Percentiles rank a stretch among this genome's conserved stretches.
Conservation (phyloP, 805 yeast species). For the Wickerhamiella musiphila region DNA sequence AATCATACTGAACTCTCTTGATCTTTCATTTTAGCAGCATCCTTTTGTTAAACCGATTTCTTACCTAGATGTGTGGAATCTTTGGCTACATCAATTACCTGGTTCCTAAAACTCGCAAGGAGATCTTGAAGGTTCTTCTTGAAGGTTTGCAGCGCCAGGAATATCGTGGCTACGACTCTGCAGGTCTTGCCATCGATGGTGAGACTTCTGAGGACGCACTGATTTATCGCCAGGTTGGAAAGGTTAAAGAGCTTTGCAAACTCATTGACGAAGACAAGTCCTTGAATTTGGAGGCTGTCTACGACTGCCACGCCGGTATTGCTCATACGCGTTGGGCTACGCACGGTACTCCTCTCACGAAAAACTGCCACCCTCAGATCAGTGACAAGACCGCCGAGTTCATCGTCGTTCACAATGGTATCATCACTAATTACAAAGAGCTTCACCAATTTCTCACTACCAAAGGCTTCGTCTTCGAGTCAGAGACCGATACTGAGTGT, state of each 20-base stretch:
- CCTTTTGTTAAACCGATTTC: background rate
- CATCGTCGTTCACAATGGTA: slow-evolving; percentile 92
- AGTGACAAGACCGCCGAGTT: slow-evolving; percentile 74
- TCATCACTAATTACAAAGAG: slow-evolving; percentile 88
- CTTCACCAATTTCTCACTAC: slow-evolving; percentile 62
- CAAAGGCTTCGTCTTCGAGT: slow-evolving; percentile 70
- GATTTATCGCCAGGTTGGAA: slow-evolving; percentile 76
- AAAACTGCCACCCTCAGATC: slow-evolving; percentile 91
- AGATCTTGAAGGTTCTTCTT: slow-evolving; percentile 71
- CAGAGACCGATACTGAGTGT: slow-evolving; percentile 95
- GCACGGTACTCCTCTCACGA: slow-evolving; percentile 78
- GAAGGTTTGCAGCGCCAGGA: slow-evolving; percentile 66
- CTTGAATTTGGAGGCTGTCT: slow-evolving; percentile 33
- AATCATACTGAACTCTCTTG: background rate
- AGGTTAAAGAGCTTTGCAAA: slow-evolving; percentile 67
- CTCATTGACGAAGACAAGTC: slow-evolving; percentile 31
- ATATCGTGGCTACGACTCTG: slow-evolving; percentile 95
- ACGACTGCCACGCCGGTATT: slow-evolving; percentile 81
- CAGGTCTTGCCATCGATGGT: slow-evolving; percentile 93
- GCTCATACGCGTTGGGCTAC: slow-evolving; percentile 99
- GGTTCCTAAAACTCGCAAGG: slow-evolving; percentile 83
- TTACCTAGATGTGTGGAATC: slow-evolving; percentile 50
- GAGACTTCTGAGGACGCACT: slow-evolving; percentile 53
- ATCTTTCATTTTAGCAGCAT: background rate
- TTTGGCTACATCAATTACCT: slow-evolving; percentile 94